phyloP scores from a whole-genome alignment of 148 eudicot species.

The Rhododendron ferrugineum region DNA sequence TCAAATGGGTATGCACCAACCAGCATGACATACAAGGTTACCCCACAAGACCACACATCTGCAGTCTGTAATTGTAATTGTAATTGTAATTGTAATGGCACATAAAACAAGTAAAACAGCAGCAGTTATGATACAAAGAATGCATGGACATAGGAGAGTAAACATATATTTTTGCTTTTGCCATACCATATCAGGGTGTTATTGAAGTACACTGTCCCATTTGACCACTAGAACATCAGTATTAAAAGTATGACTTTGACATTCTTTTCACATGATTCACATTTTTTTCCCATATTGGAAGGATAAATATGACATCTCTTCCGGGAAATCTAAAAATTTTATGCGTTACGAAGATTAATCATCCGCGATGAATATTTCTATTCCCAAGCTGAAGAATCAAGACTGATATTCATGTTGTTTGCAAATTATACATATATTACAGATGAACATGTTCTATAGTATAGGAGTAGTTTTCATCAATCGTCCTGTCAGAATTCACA shows the following conservation, averaged over 20 bases:
- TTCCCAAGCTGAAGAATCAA: background rate
- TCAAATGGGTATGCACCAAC: constrained; percentile 90
- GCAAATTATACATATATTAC: background rate
- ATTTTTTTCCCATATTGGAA: background rate
- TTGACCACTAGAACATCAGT: background rate
- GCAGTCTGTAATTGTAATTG: constrained; percentile 65
- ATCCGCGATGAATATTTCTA: background rate
- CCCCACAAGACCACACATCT: constrained; percentile 99
- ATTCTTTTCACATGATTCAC: background rate
- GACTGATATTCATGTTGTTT: background rate
- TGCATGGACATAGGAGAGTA: background rate
- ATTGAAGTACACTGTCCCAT: background rate
- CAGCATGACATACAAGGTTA: constrained; percentile 92
- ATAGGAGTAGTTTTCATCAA: background rate
- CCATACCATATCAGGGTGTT: background rate
- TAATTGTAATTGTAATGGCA: constrained; percentile 10
- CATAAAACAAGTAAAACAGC: background rate
- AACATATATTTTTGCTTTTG: background rate
- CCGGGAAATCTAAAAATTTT: too few species aligned
- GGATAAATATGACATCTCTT: background rate
- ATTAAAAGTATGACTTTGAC: background rate
- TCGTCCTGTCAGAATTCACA: background rate
- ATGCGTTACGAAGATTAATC: background rate
- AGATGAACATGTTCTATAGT: background rate
- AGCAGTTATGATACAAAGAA: background rate